Conservation (phyloP, 768 basidiomycete species). For the Rhizopogon vesiculosus region DNA sequence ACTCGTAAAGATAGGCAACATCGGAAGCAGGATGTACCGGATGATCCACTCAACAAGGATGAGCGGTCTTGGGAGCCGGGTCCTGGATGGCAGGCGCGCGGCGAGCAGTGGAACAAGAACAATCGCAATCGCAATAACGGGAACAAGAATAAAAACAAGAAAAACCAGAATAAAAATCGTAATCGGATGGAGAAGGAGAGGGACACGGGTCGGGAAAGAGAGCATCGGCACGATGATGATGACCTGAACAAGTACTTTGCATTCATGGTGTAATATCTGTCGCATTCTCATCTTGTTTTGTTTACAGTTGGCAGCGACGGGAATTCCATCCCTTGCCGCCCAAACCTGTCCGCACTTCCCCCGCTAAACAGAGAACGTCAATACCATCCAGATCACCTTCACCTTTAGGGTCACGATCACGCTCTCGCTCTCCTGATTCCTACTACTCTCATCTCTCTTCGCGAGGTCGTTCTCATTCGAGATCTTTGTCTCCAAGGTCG, state of each 20-base stretch:
- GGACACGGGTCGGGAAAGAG: conserved; percentile 29
- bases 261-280: conserved; percentile 5
- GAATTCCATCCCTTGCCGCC: conserved; percentile 41
- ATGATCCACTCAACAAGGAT: conserved; percentile 24
- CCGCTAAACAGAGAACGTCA: conserved; percentile 38
- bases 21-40: conserved; percentile 16
- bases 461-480: conserved; percentile 60
- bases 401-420: conserved; percentile 45
- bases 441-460: conserved; percentile 60
- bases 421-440: conserved; percentile 57
- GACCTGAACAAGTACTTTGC: conserved; percentile 63
- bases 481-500: conserved; percentile 51
- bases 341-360: conserved; percentile 27
- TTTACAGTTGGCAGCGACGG: conserved; percentile 61
- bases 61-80: conserved; percentile 74
- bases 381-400: conserved; percentile 1
- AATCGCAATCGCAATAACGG: conserved; percentile 34
- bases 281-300: conserved; percentile 5
- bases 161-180: conserved; percentile 28
- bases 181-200: conserved; percentile 26
- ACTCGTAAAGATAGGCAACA: conserved; percentile 35
- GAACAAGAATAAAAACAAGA: conserved; percentile 32
- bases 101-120: conserved; percentile 32
- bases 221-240: conserved; percentile 48
- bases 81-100: conserved; percentile 54